These are phyloP conservation scores for Aspergillus brunneoviolaceus DNA, from an alignment of 2,329 filamentous ascomycete species.

Conservation along the genomic window DNA sequence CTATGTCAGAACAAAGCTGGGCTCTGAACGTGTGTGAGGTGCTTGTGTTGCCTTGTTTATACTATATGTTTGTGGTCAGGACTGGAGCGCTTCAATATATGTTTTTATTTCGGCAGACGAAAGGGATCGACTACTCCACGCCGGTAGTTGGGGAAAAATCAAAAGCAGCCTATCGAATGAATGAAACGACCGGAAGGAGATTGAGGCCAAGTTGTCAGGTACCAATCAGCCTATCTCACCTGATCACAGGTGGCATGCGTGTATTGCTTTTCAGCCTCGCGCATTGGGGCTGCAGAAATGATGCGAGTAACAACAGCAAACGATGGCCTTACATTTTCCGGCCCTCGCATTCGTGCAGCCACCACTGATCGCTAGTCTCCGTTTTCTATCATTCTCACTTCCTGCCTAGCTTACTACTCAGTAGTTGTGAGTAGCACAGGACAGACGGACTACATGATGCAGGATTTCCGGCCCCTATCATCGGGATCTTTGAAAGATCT, in stretches of 20 bases:
- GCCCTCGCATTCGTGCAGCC: slow-evolving; percentile 9
- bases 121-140: not conserved
- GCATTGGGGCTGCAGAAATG: slow-evolving; percentile 17
- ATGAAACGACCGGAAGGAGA: not conserved
- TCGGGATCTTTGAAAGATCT: not conserved
- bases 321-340: slow-evolving; percentile 11
- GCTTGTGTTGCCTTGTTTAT: not conserved
- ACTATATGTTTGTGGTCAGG: not conserved
- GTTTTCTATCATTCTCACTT: not conserved
- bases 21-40: not conserved
- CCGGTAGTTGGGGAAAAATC: not conserved
- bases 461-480: not conserved
- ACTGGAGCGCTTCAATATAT: not conserved
- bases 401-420: not conserved
- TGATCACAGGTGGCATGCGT: slow-evolving; percentile 4
- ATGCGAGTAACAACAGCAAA: slow-evolving; percentile 2
- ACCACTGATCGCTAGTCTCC: not conserved
- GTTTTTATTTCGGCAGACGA: not conserved
- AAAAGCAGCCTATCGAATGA: slow-evolving; percentile 1
- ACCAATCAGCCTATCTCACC: not conserved
- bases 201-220: not conserved
- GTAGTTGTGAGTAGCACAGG: not conserved
- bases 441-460: not conserved
- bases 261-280: slow-evolving; percentile 16
- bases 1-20: not conserved